Evolutionary conservation across 2,329 filamentous ascomycete species (phyloP), one percentile per base, ranked within the genome.

Genomic region (Colletotrichum melonis): DNA sequence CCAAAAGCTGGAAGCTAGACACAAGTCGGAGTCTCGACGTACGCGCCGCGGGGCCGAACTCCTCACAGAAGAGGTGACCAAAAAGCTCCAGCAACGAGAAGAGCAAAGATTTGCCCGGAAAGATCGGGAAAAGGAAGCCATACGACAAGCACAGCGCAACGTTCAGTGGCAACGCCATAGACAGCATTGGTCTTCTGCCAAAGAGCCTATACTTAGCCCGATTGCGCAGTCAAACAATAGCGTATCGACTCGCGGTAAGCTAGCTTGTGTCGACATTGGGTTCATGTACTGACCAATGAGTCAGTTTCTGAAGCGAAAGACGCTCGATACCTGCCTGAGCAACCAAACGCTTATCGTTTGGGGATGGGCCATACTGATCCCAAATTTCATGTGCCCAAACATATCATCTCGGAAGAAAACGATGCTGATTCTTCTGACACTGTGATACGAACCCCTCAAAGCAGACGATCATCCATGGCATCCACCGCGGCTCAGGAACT

Each of bases 171-270:
- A 80, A 67, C 82, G 82, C 28, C 82, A 85, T 28, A 82, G 81
- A 1, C 82, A 83, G 24, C 84, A 87, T 67, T 90, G 88, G 88
- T 88, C 86, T 5, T 89, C 87, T 4, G 84, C 84, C 1, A 85
- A 84, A 28, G 86, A 88, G 72, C 87, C 88, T 12, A 80, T 81
- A 8, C 76, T 90, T 58, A 88, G 86, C 63, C 86, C 87, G 14
- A 88, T 89, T 64, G 79, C 83, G 24, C 84, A 88, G 77, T 88
- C 86, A 74, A 49, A 30, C 5, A 56, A 38, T 12, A 63, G 46
- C 52, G 64, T 59, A 55, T 67, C 63, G 4, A 38, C 52, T 22
- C 66, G 46, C 14, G 59, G 76, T 52, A 80, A 46, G 63, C 54
- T 58, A n/a, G 9, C 56, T 62, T 35, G 35, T n/a, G 26, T 32